Conservation (phyloP, 768 basidiomycete species). For the Boletus fagicola region DNA sequence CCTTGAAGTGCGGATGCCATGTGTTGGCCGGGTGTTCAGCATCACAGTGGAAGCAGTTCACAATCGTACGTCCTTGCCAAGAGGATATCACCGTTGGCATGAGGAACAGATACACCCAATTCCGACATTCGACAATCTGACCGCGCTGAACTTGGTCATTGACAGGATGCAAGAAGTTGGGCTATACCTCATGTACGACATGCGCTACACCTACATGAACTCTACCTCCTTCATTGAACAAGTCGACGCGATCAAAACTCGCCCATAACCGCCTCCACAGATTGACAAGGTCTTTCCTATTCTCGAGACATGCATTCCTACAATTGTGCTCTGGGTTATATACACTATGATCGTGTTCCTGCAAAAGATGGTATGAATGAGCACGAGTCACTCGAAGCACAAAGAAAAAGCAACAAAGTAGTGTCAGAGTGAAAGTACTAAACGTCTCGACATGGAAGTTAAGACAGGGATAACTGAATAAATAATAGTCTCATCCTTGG, state of each 20-base stretch:
- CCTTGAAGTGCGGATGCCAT: conserved; percentile 1
- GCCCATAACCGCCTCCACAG: conserved; percentile 56
- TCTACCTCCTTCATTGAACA: conserved; percentile 58
- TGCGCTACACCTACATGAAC: conserved; percentile 73
- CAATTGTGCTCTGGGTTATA: too few relatives aligned
- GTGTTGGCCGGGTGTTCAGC: not conserved
- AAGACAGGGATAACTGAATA: too few relatives aligned
- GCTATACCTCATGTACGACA: conserved; percentile 77
- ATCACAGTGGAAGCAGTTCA: not conserved
- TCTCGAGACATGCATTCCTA: too few relatives aligned
- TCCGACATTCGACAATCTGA: conserved; percentile 61
- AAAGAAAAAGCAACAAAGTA: too few relatives aligned
- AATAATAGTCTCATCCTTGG: too few relatives aligned
- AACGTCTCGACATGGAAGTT: too few relatives aligned
- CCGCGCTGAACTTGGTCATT: conserved; percentile 54
- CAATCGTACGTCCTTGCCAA: conserved; percentile 30
- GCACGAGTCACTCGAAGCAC: too few relatives aligned
- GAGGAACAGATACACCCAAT: conserved; percentile 60
- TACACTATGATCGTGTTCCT: too few relatives aligned
- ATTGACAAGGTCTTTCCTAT: too few relatives aligned
- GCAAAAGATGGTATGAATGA: too few relatives aligned
- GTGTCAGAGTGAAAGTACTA: too few relatives aligned
- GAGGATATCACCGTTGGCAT: not conserved
- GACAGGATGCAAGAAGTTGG: conserved; percentile 71
- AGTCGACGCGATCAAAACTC: conserved; percentile 64